phyloP scores from a whole-genome alignment of 129 eudicot species.

The Tagetes erecta region DNA sequence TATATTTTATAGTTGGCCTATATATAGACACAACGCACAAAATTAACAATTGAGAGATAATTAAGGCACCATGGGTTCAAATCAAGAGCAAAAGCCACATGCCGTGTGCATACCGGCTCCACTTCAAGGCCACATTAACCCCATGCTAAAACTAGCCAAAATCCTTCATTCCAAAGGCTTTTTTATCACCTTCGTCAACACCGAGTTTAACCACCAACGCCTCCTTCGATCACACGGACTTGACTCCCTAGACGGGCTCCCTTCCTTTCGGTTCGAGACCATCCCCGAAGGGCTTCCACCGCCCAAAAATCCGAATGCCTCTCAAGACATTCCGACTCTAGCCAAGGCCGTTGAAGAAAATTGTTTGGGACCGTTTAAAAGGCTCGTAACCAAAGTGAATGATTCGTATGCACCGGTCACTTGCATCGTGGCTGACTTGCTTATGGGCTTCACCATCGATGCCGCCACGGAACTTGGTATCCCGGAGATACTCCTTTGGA shows the following conservation, averaged over 20 bases:
- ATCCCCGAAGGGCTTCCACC: slow-evolving; percentile 58
- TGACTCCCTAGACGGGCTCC: slow-evolving; percentile 34
- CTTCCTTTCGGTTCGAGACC: slow-evolving; percentile 46
- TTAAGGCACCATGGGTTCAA: neutral
- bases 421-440: slow-evolving; percentile 50
- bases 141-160: slow-evolving; percentile 30
- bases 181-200: neutral
- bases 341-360: slow-evolving; percentile 25
- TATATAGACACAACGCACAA: no score
- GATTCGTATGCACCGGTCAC: slow-evolving; percentile 44
- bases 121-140: slow-evolving; percentile 36
- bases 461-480: slow-evolving; percentile 50
- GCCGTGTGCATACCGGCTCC: slow-evolving; percentile 29
- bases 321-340: slow-evolving; percentile 40
- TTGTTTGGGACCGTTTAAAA: slow-evolving; percentile 34
- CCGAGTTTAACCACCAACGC: slow-evolving; percentile 16
- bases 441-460: slow-evolving; percentile 45
- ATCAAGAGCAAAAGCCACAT: slow-evolving; percentile 9
- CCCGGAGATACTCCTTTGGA: slow-evolving; percentile 49
- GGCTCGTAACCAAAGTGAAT: slow-evolving; percentile 29
- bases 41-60: neutral
- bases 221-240: slow-evolving; percentile 15
- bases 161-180: slow-evolving; percentile 29
- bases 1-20: no score
- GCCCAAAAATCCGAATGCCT: slow-evolving; percentile 26